These are phyloP conservation scores for Zymoseptoria pseudotritici DNA, from an alignment of 2,329 filamentous ascomycete genomes.

Conservation along the genomic window DNA sequence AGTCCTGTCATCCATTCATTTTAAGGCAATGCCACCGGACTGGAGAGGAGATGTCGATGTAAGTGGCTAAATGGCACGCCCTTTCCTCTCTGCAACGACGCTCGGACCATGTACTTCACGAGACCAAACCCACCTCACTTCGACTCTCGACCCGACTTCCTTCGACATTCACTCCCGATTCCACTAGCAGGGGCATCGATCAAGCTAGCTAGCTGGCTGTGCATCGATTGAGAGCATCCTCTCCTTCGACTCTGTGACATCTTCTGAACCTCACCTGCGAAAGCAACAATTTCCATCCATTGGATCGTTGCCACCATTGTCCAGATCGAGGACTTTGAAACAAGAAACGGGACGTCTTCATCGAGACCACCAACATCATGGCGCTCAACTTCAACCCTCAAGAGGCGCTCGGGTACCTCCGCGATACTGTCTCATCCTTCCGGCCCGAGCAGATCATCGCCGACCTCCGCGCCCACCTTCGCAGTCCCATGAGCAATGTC, in stretches of 20 bases:
- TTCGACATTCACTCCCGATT: neutral
- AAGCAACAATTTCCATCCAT: neutral
- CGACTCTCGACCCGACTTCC: neutral
- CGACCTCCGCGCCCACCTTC: neutral
- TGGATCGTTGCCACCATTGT: neutral
- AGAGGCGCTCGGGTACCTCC: neutral
- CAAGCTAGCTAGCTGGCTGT: neutral
- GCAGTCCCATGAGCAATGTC: neutral
- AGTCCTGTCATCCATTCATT: too few relatives aligned
- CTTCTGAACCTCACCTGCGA: neutral
- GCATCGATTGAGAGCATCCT: neutral
- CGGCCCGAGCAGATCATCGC: neutral
- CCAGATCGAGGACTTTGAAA: neutral
- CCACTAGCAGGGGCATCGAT: neutral
- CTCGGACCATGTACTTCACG: neutral
- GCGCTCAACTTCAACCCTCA: neutral
- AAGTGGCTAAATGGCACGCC: neutral
- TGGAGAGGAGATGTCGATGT: too few relatives aligned
- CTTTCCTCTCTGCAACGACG: neutral
- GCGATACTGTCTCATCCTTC: neutral
- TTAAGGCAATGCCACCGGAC: too few relatives aligned
- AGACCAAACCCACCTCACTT: neutral
- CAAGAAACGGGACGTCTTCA: neutral
- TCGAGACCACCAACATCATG: neutral
- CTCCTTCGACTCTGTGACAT: neutral